Conservation (phyloP, 768 basidiomycete genomes). For the Clitopilus hobsonii region DNA sequence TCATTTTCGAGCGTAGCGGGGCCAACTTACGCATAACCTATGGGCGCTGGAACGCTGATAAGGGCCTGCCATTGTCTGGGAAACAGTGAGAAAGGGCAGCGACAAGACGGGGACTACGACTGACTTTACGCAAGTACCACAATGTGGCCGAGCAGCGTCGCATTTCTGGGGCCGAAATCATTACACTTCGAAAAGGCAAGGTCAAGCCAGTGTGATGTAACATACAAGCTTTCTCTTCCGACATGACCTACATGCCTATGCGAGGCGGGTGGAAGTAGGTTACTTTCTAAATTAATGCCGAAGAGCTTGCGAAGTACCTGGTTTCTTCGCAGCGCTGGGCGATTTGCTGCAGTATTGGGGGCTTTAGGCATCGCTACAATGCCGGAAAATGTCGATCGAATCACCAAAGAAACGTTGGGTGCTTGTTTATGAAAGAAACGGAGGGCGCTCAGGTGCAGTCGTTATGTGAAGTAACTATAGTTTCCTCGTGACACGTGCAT, state of each 20-base stretch:
- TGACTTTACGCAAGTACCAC: slow-evolving; percentile 79
- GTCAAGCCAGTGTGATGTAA: slow-evolving; percentile 5
- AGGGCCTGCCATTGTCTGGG: slow-evolving; percentile 75
- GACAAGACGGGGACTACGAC: slow-evolving; percentile 21
- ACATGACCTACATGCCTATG: slow-evolving; percentile 75
- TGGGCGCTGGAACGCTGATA: slow-evolving; percentile 80
- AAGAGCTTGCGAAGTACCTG: slow-evolving; percentile 42
- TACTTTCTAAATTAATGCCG: background rate
- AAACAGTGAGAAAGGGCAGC: slow-evolving; percentile 1
- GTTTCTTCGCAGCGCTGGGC: slow-evolving; percentile 73
- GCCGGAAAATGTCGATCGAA: background rate
- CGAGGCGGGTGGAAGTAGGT: slow-evolving; percentile 1
- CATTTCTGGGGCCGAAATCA: slow-evolving; percentile 57
- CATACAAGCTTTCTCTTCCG: slow-evolving; percentile 80
- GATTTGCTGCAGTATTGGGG: slow-evolving; percentile 36
- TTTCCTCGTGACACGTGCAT: background rate
- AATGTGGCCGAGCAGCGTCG: slow-evolving; percentile 82
- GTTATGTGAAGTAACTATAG: slow-evolving; percentile 1
- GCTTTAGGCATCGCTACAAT: slow-evolving; percentile 62
- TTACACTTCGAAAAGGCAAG: background rate
- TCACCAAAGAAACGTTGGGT: background rate
- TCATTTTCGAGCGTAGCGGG: background rate
- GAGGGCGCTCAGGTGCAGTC: background rate
- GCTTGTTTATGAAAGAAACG: background rate
- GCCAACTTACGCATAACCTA: slow-evolving; percentile 70